Conservation (phyloP, 2,329 filamentous ascomycete species). For the Fusarium hostae region DNA sequence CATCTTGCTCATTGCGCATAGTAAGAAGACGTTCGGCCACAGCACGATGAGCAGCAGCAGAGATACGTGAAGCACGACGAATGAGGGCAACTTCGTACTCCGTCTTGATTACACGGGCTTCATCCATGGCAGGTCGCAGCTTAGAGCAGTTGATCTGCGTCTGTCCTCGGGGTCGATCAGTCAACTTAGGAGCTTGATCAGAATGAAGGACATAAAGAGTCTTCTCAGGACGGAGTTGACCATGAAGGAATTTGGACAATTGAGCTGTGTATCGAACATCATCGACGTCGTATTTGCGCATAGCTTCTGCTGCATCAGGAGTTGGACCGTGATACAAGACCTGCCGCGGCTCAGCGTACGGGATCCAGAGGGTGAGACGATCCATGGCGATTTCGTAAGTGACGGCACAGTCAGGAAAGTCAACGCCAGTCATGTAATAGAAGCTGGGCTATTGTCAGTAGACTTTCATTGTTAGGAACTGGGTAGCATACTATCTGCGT, state of each 20-base stretch:
- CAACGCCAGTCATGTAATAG: constrained; percentile 66
- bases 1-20: constrained; percentile 81
- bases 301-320: constrained; percentile 70
- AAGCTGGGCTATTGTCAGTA: constrained; percentile 55
- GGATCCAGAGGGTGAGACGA: constrained; percentile 77
- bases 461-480: background rate
- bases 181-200: constrained; percentile 52
- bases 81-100: constrained; percentile 87
- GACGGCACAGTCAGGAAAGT: constrained; percentile 65
- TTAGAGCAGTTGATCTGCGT: constrained; percentile 59
- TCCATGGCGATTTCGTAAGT: constrained; percentile 70
- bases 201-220: constrained; percentile 60
- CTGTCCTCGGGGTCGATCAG: constrained; percentile 52
- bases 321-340: constrained; percentile 73
- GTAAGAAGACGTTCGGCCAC: constrained; percentile 72
- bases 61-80: constrained; percentile 82
- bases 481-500: constrained; percentile 64
- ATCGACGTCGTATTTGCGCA: constrained; percentile 74
- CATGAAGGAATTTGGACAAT: constrained; percentile 59
- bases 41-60: constrained; percentile 78
- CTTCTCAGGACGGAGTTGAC: constrained; percentile 54
- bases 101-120: constrained; percentile 83
- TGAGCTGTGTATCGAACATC: constrained; percentile 71
- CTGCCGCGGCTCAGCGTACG: constrained; percentile 70
- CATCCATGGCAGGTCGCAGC: constrained; percentile 79